Evolutionary conservation across 2,329 filamentous ascomycete species (phyloP).

Genomic region (Arthroderma sp.): DNA sequence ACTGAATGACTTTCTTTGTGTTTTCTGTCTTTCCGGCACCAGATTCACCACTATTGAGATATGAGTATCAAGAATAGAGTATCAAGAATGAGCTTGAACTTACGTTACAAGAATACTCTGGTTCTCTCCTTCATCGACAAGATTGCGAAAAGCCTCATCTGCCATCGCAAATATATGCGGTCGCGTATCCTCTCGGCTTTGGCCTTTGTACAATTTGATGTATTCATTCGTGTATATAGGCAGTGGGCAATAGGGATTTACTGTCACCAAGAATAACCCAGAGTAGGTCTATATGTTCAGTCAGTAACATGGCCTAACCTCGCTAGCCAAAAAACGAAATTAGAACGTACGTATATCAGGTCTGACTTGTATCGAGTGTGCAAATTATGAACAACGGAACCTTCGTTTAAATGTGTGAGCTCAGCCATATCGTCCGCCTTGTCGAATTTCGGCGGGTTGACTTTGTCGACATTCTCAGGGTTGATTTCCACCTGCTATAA

Average conservation of each 20-base stretch:
- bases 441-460: conserved; percentile 98
- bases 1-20: conserved; percentile 98
- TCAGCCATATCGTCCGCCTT: conserved; percentile 99
- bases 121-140: conserved; percentile 89
- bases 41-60: conserved; percentile 59
- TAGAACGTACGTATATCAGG: conserved; percentile 61
- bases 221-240: conserved; percentile 96
- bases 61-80: conserved; percentile 10
- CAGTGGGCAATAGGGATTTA: conserved; percentile 90
- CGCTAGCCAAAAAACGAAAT: no score
- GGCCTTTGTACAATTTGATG: conserved; percentile 93
- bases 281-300: conserved; percentile 62
- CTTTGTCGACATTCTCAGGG: conserved; percentile 83
- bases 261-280: conserved; percentile 86
- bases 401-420: conserved; percentile 92
- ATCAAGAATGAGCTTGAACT: conserved; percentile 19
- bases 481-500: conserved; percentile 54
- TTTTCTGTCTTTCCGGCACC: conserved; percentile 98
- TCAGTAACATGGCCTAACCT: not conserved
- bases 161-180: conserved; percentile 98
- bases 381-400: conserved; percentile 93
- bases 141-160: conserved; percentile 87
- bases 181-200: conserved; percentile 82
- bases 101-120: conserved; percentile 92
- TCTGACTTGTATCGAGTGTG: conserved; percentile 91